Evolutionary conservation across 2,329 filamentous ascomycete genomes (phyloP), one percentile per base, ranked within the genome.

Genomic region (Pseudogymnoascus sp.): DNA sequence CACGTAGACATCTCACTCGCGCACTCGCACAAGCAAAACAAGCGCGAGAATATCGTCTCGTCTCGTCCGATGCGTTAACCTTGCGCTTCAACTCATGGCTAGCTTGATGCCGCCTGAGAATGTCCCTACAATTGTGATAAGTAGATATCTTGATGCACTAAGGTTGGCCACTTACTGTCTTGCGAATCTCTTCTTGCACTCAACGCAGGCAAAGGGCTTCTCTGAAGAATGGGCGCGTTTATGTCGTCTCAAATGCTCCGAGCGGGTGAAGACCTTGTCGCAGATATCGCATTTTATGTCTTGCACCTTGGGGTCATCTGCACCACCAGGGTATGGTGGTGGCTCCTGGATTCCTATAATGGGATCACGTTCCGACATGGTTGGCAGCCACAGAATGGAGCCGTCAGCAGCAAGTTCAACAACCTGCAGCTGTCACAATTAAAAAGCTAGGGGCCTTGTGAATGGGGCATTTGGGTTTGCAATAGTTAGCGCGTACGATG

Each of bases 211-310:
- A 18, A 57, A 58, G 30, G 60, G 60, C 71, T 82, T 82, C 70
- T 80, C 80, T 65, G 79, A 79, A 0, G 80, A 81, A 73, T 82
- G 80, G 71, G 80, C 81, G 69, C 81, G 80, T 18, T 79, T 79
- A 67, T 82, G 80, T 57, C 80, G 77, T n/a, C 79, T 79, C 7
- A 80, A 78, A 65, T 82, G 80, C 61, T 79, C 80, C 4, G 79
- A 82, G 37, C 79, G 82, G 66, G 80, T 82, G 72, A 82, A 82
- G 38, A 50, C 58, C 47, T 60, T 60, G 25, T 28, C 58, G 47
- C 58, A 60, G 22, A 60, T 25, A 28, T 60, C 39, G 37, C 58
- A 60, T 47, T 60, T 60, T 47, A 60, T 60, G 1, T 60, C 58
- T 22, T 60, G 58, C 6, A 28, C 28, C 37, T 30, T 50, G 38